Evolutionary conservation across 257 asterid genomes (phyloP), one percentile per base, ranked within the genome.

Genomic region (Solanum sparsipilum): DNA sequence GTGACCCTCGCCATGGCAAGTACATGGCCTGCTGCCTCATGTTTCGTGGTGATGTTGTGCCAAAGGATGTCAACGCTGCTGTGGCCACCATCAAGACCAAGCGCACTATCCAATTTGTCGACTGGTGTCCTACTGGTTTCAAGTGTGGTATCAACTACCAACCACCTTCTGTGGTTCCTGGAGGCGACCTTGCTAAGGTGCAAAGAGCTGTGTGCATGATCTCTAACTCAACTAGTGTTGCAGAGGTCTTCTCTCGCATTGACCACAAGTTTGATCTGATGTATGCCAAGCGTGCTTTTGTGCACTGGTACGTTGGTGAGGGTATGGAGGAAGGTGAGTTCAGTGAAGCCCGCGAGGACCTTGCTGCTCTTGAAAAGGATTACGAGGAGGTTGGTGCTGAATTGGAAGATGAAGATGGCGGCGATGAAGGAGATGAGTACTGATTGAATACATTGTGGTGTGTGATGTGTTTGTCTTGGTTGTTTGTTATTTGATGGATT

Each of bases 261-360:
- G 87, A 89, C 58, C 32, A 32, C 73, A 89, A 86, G 87, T 89
- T 89, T 29, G 91, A 89, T 83, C 86, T 89, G 48, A 86, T 89
- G 91, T 89, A 81, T 25, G 16, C 86, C 34, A 89, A 89, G 86
- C 91, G 91, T 12, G 91, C 89, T 7, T 89, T 86, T 9, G 91
- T 89, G 65, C 91, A 89, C 52, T 86, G 91, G 89, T 89, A 52
- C 4, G 91, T 89, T 2, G 89, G 89, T n/a, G 87, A 87, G 81
- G 91, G 91, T 35, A 89, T 89, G 91, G 91, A 89, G 65, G 91
- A 89, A 89, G 91, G 91, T 23, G 91, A 89, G 48, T 89, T 89
- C 67, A 87, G 91, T 34, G 91, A 89, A 86, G 90, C 90, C 39
- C 90, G 90, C 5, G 90, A 89, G 89, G 89, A 89, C 35, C 89